Base-by-base conservation (phyloP, 108 stramenopile species). In the Bacterosira constricta region DNA sequence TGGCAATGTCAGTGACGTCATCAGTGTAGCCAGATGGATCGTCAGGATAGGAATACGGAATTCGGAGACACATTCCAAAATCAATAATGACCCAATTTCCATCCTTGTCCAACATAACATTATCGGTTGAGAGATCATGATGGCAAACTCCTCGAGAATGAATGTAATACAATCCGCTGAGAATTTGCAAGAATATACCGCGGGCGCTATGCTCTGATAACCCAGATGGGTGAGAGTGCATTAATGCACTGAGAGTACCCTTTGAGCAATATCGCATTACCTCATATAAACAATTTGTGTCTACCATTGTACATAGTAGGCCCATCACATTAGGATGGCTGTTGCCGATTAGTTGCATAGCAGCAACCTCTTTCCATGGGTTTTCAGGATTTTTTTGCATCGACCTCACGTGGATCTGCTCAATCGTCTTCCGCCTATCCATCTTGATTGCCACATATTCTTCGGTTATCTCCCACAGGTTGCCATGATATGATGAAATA, bases 1-100 rank as follows among this genome's bases (percentile, higher is more conserved):
- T 73, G 7, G 85, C 80, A 30, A 85, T 83, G 59, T 92, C 88
- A 0, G 85, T 71, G 25, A 71, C 69, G 41, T 77, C 70, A 39
- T 77, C 73, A 6, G 65, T 75, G 0, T 34, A n/a, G 20, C 73
- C 73, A 8, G 73, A 36, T 17, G 73, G 73, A 31, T 75, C 73
- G 31, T 75, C 73, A 10, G 66, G 66, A 50, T 88, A 83, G 15
- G 80, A 71, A 81, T 94, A 91, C 18, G 93, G 94, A 10, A 92
- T 81, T 26, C 91, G 85, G 13, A 97, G 76, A 56, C 89, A 92
- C 97, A 97, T 95, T 30, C 96, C 96, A 86, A 97, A 90, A 66
- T 97, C 96, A 59, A 97, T 97, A 10, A 97, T 90, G 61, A 94
- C 54, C 67, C 87, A 90, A 30, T 71, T 75, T 12, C 36, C 65